These are phyloP conservation scores for Botrytis byssoidea DNA, from an alignment of 2,329 filamentous ascomycete genomes.

Conservation along the genomic window DNA sequence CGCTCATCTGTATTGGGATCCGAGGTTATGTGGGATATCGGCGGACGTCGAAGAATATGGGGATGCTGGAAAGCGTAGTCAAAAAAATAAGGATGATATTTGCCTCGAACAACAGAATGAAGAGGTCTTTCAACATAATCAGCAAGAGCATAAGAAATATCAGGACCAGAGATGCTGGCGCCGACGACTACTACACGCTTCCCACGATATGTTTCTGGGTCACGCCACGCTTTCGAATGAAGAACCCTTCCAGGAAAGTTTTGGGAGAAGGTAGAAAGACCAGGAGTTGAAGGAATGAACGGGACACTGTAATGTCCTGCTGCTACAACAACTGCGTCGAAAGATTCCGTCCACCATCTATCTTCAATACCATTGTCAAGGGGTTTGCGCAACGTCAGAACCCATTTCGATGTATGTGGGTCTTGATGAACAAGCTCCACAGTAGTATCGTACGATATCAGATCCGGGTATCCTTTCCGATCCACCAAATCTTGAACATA, in stretches of 20 bases:
- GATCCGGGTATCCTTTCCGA: slow-evolving; percentile 52
- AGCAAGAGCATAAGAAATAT: slow-evolving; percentile 56
- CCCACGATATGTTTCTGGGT: slow-evolving; percentile 54
- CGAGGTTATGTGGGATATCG: slow-evolving; percentile 48
- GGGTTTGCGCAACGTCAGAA: slow-evolving; percentile 50
- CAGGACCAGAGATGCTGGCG: slow-evolving; percentile 62
- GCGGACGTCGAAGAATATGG: slow-evolving; percentile 47
- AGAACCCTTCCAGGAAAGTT: slow-evolving; percentile 53
- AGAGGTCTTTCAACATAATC: slow-evolving; percentile 48
- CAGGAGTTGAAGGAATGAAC: slow-evolving; percentile 58
- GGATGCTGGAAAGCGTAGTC: slow-evolving; percentile 61
- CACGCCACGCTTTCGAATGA: slow-evolving; percentile 73
- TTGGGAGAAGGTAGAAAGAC: slow-evolving; percentile 57
- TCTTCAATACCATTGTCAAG: slow-evolving; percentile 44
- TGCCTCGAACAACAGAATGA: slow-evolving; percentile 54
- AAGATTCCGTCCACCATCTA: slow-evolving; percentile 60
- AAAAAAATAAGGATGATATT: slow-evolving; percentile 55
- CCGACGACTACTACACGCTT: slow-evolving; percentile 60
- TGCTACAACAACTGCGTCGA: slow-evolving; percentile 67
- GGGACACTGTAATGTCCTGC: slow-evolving; percentile 67
- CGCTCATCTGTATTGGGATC: slow-evolving; percentile 33
- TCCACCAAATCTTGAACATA: slow-evolving; percentile 55
- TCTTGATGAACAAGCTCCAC: slow-evolving; percentile 58
- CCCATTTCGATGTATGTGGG: slow-evolving; percentile 48
- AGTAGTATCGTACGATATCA: slow-evolving; percentile 56